Conservation (phyloP, 2,329 filamentous ascomycete species). For the Stenocarpella maydis region DNA sequence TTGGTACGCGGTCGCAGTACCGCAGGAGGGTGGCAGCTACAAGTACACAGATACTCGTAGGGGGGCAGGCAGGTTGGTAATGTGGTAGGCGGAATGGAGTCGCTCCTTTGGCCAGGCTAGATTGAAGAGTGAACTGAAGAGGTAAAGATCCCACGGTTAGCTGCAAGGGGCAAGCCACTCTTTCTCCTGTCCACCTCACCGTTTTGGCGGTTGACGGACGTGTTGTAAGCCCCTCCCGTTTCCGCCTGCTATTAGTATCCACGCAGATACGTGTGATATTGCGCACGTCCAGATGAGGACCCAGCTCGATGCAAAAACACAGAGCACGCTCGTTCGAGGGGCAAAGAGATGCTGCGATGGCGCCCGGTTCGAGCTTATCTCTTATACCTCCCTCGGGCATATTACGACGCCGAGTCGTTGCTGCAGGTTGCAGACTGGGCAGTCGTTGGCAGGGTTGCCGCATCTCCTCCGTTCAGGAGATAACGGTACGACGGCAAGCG, state of each 20-base stretch:
- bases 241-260: constrained; percentile 20
- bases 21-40: not conserved
- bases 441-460: not conserved
- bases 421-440: not conserved
- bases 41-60: too few species aligned
- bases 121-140: constrained; percentile 28
- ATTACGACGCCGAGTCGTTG: constrained; percentile 15
- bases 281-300: not conserved
- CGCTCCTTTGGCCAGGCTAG: constrained; percentile 21
- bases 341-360: not conserved
- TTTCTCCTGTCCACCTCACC: constrained; percentile 2
- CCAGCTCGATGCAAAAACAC: constrained; percentile 2
- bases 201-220: constrained; percentile 14
- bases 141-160: constrained; percentile 27
- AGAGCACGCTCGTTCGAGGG: not conserved
- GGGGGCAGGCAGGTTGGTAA: not conserved
- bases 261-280: not conserved
- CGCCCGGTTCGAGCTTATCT: constrained; percentile 18
- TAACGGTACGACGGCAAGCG: too few species aligned
- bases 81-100: constrained; percentile 10
- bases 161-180: constrained; percentile 27
- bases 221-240: not conserved
- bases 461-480: not conserved
- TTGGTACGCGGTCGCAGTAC: too few species aligned
- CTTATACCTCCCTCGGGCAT: constrained; percentile 19